phyloP scores from a whole-genome alignment of 257 asterid species.

The Forsythia suspensa region DNA sequence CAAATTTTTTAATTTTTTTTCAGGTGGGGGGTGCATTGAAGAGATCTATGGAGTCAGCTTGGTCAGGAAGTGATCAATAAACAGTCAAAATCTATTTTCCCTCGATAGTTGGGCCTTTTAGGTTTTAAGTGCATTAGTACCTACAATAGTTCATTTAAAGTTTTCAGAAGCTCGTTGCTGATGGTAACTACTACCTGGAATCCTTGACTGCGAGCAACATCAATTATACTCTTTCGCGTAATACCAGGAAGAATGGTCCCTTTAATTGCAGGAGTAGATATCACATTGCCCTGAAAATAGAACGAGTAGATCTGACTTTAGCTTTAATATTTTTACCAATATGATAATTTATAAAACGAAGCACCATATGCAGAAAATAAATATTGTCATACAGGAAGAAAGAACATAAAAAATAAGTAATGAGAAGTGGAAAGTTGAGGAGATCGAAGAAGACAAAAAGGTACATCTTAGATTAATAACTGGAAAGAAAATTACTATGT shows the following conservation, averaged over 20 bases:
- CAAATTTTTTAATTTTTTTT: too few relatives aligned
- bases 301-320: neutral
- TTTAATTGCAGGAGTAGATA: constrained; percentile 48
- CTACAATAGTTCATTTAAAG: neutral
- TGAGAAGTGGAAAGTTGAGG: neutral
- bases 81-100: neutral
- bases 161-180: neutral
- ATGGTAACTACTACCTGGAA: constrained; percentile 33
- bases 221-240: constrained; percentile 51
- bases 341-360: neutral
- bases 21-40: neutral
- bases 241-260: constrained; percentile 60
- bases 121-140: neutral
- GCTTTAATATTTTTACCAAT: neutral
- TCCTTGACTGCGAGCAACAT: constrained; percentile 48
- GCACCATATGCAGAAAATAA: neutral
- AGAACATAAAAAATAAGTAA: neutral
- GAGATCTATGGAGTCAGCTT: neutral
- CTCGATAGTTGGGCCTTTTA: neutral
- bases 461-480: neutral
- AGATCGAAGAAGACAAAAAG: neutral
- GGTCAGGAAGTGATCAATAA: neutral
- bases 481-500: too few relatives aligned
- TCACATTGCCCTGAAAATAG: constrained; percentile 39
- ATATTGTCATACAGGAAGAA: neutral